phyloP scores from a whole-genome alignment of 2,329 filamentous ascomycete genomes.

The Xylaria sp. region DNA sequence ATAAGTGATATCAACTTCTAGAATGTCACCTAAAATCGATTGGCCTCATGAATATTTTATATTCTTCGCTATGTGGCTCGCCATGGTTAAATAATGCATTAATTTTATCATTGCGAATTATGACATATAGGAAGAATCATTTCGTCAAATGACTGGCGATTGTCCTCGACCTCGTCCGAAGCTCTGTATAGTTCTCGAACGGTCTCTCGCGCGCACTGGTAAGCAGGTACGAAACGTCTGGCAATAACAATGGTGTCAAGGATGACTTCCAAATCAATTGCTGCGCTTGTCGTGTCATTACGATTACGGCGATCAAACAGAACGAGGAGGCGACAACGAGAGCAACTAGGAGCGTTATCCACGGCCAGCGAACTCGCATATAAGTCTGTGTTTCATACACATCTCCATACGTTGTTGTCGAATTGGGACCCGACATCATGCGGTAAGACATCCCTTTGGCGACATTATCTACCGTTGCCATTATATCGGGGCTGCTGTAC shows the following conservation, averaged over 20 bases:
- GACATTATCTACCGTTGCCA: conserved; percentile 25
- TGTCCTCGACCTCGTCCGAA: conserved; percentile 17
- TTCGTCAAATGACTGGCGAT: conserved; percentile 19
- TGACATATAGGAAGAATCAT: not conserved
- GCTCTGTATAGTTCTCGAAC: not conserved
- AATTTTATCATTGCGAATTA: not conserved
- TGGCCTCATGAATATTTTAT: not conserved
- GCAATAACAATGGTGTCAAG: conserved; percentile 27
- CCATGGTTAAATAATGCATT: not conserved
- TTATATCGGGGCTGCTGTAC: conserved; percentile 22
- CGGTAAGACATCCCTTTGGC: conserved; percentile 31
- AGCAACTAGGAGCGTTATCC: conserved; percentile 19
- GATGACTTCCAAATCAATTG: conserved; percentile 31
- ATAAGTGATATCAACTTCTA: too few species aligned
- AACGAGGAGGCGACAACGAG: conserved; percentile 16
- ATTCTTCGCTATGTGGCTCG: not conserved
- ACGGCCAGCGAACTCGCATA: conserved; percentile 26
- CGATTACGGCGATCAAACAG: conserved; percentile 20
- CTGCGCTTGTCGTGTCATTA: conserved; percentile 7
- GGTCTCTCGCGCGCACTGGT: not conserved
- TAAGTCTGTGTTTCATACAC: conserved; percentile 21
- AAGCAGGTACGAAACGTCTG: conserved; percentile 22
- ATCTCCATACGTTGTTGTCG: conserved; percentile 17
- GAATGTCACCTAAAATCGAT: too few species aligned
- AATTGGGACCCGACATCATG: conserved; percentile 34